These are phyloP conservation scores for Lipomyces kockii DNA, from an alignment of 805 yeast species.

Conservation along the genomic window DNA sequence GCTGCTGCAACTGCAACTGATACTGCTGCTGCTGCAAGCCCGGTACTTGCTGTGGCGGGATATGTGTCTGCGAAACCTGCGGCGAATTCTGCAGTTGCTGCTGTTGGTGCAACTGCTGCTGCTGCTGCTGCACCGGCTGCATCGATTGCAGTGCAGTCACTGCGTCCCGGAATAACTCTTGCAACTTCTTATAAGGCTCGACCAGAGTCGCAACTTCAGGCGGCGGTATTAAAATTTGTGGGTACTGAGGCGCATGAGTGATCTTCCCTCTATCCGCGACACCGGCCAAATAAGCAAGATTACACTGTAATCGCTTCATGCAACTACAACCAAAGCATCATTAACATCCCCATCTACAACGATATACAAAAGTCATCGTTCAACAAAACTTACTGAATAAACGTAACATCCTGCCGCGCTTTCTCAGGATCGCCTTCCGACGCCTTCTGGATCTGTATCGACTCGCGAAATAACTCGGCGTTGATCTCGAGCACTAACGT, in stretches of 20 bases:
- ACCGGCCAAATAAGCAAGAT: slow-evolving; percentile 45
- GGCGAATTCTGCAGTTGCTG: slow-evolving; percentile 34
- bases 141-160: slow-evolving; percentile 35
- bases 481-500: slow-evolving; percentile 43
- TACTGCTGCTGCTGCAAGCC: slow-evolving; percentile 17
- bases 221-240: slow-evolving; percentile 44
- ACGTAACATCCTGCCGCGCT: slow-evolving; percentile 35
- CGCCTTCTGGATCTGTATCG: slow-evolving; percentile 28
- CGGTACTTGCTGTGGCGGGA: slow-evolving; percentile 9
- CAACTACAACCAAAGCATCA: slow-evolving; percentile 29
- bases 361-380: not conserved
- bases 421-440: slow-evolving; percentile 24
- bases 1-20: slow-evolving; percentile 22
- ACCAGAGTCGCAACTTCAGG: slow-evolving; percentile 42
- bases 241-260: slow-evolving; percentile 37
- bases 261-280: slow-evolving; percentile 40
- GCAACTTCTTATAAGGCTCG: slow-evolving; percentile 44
- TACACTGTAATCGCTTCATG: slow-evolving; percentile 46
- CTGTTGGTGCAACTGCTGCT: slow-evolving; percentile 38
- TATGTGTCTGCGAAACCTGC: slow-evolving; percentile 36
- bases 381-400: slow-evolving; percentile 23
- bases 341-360: not conserved
- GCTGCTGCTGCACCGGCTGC: slow-evolving; percentile 36
- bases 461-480: slow-evolving; percentile 41
- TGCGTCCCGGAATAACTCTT: slow-evolving; percentile 43